Percentiles rank a stretch among this genome's conserved stretches.
These are phyloP conservation scores for Chloranthus sessilifolius DNA, from an alignment of 164 flowering plant genomes.

Conservation along the genomic window DNA sequence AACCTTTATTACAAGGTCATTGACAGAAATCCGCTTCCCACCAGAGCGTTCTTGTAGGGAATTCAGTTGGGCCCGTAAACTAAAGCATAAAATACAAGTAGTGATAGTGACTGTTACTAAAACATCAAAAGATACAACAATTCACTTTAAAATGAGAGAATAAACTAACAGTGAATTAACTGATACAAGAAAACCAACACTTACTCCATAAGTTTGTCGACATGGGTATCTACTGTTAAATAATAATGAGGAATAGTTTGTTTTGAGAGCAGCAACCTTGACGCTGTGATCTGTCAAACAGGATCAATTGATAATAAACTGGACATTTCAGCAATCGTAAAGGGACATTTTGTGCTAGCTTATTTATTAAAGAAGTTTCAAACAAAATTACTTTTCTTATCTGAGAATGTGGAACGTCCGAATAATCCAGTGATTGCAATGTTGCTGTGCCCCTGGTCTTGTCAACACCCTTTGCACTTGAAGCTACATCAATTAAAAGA, in stretches of 20 bases:
- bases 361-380: not conserved
- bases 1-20: slow-evolving; percentile 98
- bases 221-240: slow-evolving; percentile 80
- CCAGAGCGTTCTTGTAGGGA: slow-evolving; percentile 87
- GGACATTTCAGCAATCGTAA: not conserved
- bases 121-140: not conserved
- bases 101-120: too few relatives aligned
- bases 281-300: slow-evolving; percentile 71
- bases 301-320: not conserved
- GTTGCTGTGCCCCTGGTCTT: slow-evolving; percentile 29
- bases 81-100: slow-evolving; percentile 17
- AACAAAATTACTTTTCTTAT: slow-evolving; percentile 70
- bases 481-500: slow-evolving; percentile 36
- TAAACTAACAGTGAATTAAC: not conserved
- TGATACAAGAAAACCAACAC: slow-evolving; percentile 18
- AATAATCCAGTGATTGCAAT: slow-evolving; percentile 44
- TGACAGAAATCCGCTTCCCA: slow-evolving; percentile 78
- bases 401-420: slow-evolving; percentile 79
- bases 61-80: slow-evolving; percentile 74
- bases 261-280: slow-evolving; percentile 80
- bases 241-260: slow-evolving; percentile 98
- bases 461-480: slow-evolving; percentile 49
- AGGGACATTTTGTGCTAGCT: not conserved
- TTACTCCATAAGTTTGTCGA: slow-evolving; percentile 90
- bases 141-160: not conserved